Evolutionary conservation across 306 rosid genomes (phyloP), one percentile per base, ranked within the genome.

Genomic region (Quercus variabilis): DNA sequence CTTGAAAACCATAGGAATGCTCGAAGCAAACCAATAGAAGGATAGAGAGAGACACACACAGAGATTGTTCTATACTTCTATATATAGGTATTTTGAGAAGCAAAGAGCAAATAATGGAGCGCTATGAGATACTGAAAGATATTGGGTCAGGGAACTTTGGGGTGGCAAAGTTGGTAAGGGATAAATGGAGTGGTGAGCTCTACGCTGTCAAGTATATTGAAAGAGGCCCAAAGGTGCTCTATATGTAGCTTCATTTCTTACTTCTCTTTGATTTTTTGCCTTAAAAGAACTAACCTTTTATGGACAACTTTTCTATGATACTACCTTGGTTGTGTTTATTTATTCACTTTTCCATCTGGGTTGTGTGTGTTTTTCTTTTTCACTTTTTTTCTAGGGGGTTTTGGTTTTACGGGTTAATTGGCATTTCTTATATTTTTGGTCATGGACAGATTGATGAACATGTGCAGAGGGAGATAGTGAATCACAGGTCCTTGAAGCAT

Each of bases 141-240:
- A 90, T 96, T 79, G 99, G 99, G 49, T 93, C 99, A 18, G 99
- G 99, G 12, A 96, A 96, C 82, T 96, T 93, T 72, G 98, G 99
- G 55, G 97, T 96, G 19, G 99, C 99, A 19, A 96, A 90, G 85
- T 87, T 89, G 73, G 96, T 88, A 0, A 93, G 89, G 75, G 97
- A 93, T 31, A 96, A 86, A 86, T 76, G 91, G 84, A 89, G 82
- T 77, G 92, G 92, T 26, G 90, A 93, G 75, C 92, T 90, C 23
- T 90, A 84, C n/a, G 99, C 99, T 46, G 80, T 96, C 85, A 96
- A 96, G 87, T 96, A 87, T 31, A 93, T 93, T 57, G 99, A 96
- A 85, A 88, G 94, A 83, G 97, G 99, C 80, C 86, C 70, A 33
- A 96, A 96, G 99, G 99, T 91, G 58, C 56, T 43, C 3, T 69